Percentiles rank a stretch among this genome's conserved stretches.
Conservation (phyloP, 2,329 filamentous ascomycete genomes). For the Alternaria arborescens region DNA sequence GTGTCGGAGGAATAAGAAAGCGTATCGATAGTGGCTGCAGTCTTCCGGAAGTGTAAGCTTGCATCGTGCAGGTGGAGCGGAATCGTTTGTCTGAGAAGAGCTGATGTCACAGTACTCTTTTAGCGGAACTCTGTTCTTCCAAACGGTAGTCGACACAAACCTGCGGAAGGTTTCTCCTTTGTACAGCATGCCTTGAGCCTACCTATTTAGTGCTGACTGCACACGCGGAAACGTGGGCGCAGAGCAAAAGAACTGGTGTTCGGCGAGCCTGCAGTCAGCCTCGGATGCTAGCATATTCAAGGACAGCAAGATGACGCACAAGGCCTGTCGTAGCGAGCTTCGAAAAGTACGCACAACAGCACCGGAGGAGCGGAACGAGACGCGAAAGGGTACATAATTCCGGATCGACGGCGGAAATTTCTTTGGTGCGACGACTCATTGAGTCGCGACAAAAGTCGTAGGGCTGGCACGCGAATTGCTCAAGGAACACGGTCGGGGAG, state of each 20-base stretch:
- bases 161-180: conserved; percentile 1
- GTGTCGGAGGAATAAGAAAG: conserved; percentile 24
- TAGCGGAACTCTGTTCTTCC: conserved; percentile 3
- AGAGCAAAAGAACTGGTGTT: conserved; percentile 7
- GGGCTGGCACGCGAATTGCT: conserved; percentile 15
- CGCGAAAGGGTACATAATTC: conserved; percentile 19
- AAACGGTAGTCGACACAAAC: background rate
- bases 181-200: conserved; percentile 1
- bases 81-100: background rate
- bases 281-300: conserved; percentile 16
- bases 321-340: conserved; percentile 14
- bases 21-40: conserved; percentile 26
- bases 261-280: conserved; percentile 3
- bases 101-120: conserved; percentile 1
- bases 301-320: conserved; percentile 10
- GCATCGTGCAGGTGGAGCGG: conserved; percentile 5
- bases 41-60: conserved; percentile 15
- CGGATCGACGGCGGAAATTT: conserved; percentile 25
- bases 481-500: conserved; percentile 8
- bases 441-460: conserved; percentile 19
- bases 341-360: conserved; percentile 24
- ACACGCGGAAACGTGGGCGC: background rate
- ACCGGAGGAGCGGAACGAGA: conserved; percentile 22
- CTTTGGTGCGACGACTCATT: conserved; percentile 29
- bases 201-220: background rate